phyloP scores from a whole-genome alignment of 371 early-diverging fungal genomes.

The Rhizomucor pusillus region DNA sequence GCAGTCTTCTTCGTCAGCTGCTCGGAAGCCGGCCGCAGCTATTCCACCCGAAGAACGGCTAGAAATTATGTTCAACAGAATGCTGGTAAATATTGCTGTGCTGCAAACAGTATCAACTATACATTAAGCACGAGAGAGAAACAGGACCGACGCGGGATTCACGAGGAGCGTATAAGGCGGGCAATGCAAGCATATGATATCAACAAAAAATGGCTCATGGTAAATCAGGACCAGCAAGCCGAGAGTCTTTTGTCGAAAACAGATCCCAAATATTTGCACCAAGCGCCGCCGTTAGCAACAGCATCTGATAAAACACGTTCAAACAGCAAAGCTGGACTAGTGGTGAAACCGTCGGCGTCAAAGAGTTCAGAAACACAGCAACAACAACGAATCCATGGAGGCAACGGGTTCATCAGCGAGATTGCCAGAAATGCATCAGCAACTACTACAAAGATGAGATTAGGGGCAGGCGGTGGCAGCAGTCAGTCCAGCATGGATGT shows the following conservation, averaged over 20 bases:
- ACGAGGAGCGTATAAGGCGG: conserved; percentile 25
- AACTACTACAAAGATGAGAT: neutral
- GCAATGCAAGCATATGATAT: conserved; percentile 35
- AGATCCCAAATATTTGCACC: too few species aligned
- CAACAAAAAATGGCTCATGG: conserved; percentile 51
- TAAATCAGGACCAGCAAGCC: conserved; percentile 47
- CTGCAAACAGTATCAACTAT: neutral
- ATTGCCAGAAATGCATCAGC: conserved; percentile 1
- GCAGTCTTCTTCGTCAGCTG: conserved; percentile 5
- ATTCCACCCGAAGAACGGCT: conserved; percentile 31
- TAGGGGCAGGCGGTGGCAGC: neutral
- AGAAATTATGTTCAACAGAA: conserved; percentile 31
- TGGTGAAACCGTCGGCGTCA: neutral
- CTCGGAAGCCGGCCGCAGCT: conserved; percentile 8
- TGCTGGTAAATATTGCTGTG: conserved; percentile 29
- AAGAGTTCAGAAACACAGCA: neutral
- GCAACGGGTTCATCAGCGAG: too few species aligned
- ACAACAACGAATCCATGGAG: too few species aligned
- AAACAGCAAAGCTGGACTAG: neutral
- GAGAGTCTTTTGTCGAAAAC: conserved; percentile 12
- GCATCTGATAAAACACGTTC: neutral
- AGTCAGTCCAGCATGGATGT: conserved; percentile 5
- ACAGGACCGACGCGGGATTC: conserved; percentile 44
- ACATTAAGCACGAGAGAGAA: neutral
- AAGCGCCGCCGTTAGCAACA: too few species aligned